Base-by-base conservation (phyloP, 345 rosid genomes). In the Aquilaria yunnanensis region DNA sequence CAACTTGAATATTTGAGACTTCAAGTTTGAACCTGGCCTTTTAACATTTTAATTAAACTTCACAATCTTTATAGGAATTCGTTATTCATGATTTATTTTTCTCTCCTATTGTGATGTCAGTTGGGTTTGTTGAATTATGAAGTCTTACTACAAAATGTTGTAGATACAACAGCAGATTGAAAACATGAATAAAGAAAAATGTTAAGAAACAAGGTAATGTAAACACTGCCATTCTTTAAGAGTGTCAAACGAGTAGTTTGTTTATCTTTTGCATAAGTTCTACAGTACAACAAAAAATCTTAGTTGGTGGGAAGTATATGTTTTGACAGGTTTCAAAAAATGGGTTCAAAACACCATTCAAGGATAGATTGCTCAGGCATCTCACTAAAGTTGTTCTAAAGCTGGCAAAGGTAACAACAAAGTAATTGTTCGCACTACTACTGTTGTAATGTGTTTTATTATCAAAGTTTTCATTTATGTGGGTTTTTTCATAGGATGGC, bases 151-250 rank as follows among this genome's bases (percentile, higher is more conserved):
- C 97, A 89, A 78, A 75, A 56, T 77, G 70, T 85, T 48, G 65
- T 89, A 46, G 99, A 91, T 70, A 71, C 88, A 83, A 75, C 78
- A 59, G 90, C 96, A 61, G 99, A 95, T 76, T 94, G 99, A 96
- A 91, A 91, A 41, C 59, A 80, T 41, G 93, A 81, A 69, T 97
- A 94, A 79, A 87, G 99, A 75, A 80, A 82, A 76, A 88, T 85
- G 90, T 71, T 94, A 61, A 86, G 99, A 72, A 85, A 87, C 72
- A 81, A 78, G 88, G 99, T 94, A 73, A 78, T 12, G 29, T 32
- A 64, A 63, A 56, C 31, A 6, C 55, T 54, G 41, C 53, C 9
- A 56, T 37, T 52, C 56, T n/a, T 12, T 55, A 23, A 45, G 49
- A 34, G 29, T 14, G 47, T 53, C 45, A 47, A 23, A 16, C 32